Evolutionary conservation across 2,329 filamentous ascomycete genomes (phyloP).

Genomic region (Colletotrichum coccodes): DNA sequence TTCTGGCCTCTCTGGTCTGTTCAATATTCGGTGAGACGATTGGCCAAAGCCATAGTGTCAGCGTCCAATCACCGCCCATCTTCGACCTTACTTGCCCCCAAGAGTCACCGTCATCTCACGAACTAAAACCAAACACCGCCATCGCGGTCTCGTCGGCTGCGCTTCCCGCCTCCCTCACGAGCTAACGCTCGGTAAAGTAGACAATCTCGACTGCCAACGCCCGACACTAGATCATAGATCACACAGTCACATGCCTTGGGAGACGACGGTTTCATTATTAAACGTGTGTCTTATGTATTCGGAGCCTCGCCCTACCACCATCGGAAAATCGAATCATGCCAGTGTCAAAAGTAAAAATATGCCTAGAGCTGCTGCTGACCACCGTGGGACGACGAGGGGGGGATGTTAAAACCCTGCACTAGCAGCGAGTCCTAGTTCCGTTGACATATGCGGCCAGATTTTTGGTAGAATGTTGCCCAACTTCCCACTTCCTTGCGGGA

Average conservation of each 20-base stretch:
- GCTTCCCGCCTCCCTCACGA: background rate
- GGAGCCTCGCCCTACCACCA: background rate
- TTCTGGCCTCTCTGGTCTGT: background rate
- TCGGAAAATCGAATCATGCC: background rate
- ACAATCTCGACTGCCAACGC: background rate
- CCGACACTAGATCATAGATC: background rate
- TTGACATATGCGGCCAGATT: slow-evolving; percentile 17
- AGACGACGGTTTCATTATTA: background rate
- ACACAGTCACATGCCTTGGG: background rate
- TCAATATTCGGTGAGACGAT: background rate
- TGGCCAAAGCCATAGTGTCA: background rate
- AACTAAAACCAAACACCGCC: background rate
- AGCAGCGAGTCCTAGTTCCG: background rate
- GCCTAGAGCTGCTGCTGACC: background rate
- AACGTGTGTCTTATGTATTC: background rate
- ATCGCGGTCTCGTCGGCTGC: background rate
- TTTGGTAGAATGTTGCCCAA: background rate
- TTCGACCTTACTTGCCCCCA: background rate
- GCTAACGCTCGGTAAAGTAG: no score
- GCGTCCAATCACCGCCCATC: background rate
- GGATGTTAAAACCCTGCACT: background rate
- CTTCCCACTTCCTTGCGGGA: background rate
- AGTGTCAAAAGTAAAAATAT: background rate
- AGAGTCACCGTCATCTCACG: background rate
- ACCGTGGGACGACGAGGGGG: background rate